Evolutionary conservation across 805 yeast species (phyloP), one percentile per base, ranked within the genome.

Genomic region (Metschnikowia proteae): DNA sequence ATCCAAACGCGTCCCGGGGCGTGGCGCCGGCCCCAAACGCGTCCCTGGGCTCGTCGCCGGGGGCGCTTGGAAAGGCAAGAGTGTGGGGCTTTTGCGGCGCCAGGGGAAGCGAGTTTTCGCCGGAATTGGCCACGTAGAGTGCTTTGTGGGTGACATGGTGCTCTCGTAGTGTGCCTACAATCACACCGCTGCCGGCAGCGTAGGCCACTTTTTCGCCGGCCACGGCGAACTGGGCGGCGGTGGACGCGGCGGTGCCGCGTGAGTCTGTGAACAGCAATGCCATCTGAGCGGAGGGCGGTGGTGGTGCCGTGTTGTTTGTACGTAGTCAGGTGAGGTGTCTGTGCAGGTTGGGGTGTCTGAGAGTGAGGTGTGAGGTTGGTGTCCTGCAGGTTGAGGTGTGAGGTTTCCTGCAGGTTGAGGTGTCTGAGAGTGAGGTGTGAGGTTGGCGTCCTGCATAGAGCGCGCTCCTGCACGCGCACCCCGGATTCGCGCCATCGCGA

Each of bases 111-210:
- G 17, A 17, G 17, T n/a, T 23, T 22, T 35, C 38, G 7, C 28
- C 27, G 10, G 22, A n/a, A 48, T 73, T 77, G 13, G 83, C 83
- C 63, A 81, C 78, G 60, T 75, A 78, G 57, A 80, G 78, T 50
- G 80, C 62, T 55, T 78, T 83, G 48, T 65, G 52, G 10, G 48
- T 46, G 0, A 64, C 53, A 51, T 57, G 9, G 62, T 55, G 6
- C n/a, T 11, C 27, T 56, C 58, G 38, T 1, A 75, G 48, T 17
- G 65, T 58, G 39, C 77, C 65, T 1, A 80, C 81, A 9, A 80
- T 82, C 3, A 80, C 83, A 3, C 84, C 84, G 23, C 83, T 83
- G 50, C 83, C 76, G 9, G 83, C 83, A 3, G 75, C 71, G 56
- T 80, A 81, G 0, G 82, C 84, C 23, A 81, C 59, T 3, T 68